Conservation (phyloP, 1,284 basidiomycete genomes). For the Coniophora puteana region DNA sequence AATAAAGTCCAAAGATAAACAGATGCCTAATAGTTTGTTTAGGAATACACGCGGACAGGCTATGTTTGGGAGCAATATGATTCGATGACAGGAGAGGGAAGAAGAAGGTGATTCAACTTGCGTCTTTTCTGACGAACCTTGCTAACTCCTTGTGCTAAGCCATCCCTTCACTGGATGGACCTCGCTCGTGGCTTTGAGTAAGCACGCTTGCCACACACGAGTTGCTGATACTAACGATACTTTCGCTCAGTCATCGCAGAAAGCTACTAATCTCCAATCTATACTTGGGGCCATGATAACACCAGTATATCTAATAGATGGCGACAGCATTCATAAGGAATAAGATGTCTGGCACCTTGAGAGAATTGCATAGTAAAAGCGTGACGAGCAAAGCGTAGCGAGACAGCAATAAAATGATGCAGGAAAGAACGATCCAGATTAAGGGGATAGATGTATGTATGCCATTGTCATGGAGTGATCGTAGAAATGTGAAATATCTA, state of each 20-base stretch:
- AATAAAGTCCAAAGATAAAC: not conserved
- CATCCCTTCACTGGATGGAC: slow-evolving; percentile 96
- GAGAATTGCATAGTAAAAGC: too few relatives aligned
- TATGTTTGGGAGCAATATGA: slow-evolving; percentile 98
- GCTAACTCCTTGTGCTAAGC: slow-evolving; percentile 36
- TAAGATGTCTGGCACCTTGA: too few relatives aligned
- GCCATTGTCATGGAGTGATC: too few relatives aligned
- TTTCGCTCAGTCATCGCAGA: slow-evolving; percentile 47
- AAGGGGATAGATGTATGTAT: too few relatives aligned
- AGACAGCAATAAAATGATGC: too few relatives aligned
- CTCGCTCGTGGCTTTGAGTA: slow-evolving; percentile 75
- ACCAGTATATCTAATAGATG: too few relatives aligned
- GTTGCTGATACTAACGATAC: slow-evolving; percentile 6
- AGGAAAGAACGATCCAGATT: too few relatives aligned
- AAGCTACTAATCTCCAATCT: slow-evolving; percentile 48
- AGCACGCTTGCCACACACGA: slow-evolving; percentile 23
- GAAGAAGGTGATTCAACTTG: slow-evolving; percentile 56
- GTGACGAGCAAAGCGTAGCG: too few relatives aligned
- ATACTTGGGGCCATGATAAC: too few relatives aligned
- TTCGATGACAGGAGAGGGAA: slow-evolving; percentile 76
- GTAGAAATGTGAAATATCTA: not conserved
- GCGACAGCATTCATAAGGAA: too few relatives aligned
- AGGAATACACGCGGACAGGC: slow-evolving; percentile 90
- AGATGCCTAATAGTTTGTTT: slow-evolving; percentile 9
- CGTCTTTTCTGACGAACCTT: slow-evolving; percentile 5